Base-by-base conservation (phyloP, 1,284 basidiomycete species). In the Stygiomarasmius scandens region DNA sequence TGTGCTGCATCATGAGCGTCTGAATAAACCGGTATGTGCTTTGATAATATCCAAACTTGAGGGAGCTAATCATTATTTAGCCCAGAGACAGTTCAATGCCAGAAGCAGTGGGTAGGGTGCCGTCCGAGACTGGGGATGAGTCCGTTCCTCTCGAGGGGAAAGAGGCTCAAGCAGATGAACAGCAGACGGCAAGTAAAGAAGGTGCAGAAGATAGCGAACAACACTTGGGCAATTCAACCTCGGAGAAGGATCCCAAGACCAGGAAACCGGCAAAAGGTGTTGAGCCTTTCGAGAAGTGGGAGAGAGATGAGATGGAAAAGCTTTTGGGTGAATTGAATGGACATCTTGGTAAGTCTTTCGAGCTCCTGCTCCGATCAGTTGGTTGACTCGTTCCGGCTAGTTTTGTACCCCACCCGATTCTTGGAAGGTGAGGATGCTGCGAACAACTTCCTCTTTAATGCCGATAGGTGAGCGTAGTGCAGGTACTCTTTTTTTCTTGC, bases 391-490 rank as follows among this genome's bases (percentile, higher is more conserved):
- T 46, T n/a, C 50, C 6, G 16, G 5, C 12, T 60, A 92, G 94
- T 96, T 20, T 58, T 93, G 22, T 92, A 92, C 70, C 87, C 94
- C 0, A 92, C 81, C 23, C 84, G 87, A 3, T 95, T 96, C 76
- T 67, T 96, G 55, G 93, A 95, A 73, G 90, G 85, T 16, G 93
- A 95, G 71, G 92, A 95, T 69, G 79, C 86, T 2, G 85, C 87
- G 2, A 89, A 93, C 65, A 95, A 96, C 69, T 96, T 97, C 79
- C 76, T 98, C 62, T 96, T 95, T 75, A 92, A 92, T 68, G 84
- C 92, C 43, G 94, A 96, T 70, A 83, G 87, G 84, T 89, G 11
- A 3, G 55, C 60, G 51, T 23, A 44, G 3, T 55, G n/a, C n/a
- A n/a, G n/a, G n/a, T 46, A 3, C 11, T 14, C 16, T 10, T 29